Evolutionary conservation across 352 stramenopile genomes (phyloP).

Genomic region (Pythium inflatum): DNA sequence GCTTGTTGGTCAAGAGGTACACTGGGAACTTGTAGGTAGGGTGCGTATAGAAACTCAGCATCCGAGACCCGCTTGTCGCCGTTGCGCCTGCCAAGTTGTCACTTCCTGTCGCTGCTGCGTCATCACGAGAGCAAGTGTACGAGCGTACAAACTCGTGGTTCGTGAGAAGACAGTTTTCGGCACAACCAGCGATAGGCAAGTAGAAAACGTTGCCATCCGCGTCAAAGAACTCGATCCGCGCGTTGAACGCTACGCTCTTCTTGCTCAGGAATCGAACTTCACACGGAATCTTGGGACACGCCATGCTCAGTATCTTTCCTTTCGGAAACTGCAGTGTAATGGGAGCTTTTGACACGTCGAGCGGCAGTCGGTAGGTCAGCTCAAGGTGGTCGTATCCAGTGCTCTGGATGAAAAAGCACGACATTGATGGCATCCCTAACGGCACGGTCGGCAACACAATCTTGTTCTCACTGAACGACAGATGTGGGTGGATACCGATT

Average conservation of each 20-base stretch:
- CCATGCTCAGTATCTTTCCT: conserved; percentile 87
- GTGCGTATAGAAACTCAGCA: conserved; percentile 44
- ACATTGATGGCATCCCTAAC: conserved; percentile 69
- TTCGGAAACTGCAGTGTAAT: conserved; percentile 89
- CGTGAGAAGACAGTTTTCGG: conserved; percentile 93
- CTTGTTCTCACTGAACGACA: conserved; percentile 89
- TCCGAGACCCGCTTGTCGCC: background rate
- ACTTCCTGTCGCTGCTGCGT: background rate
- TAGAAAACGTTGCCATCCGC: conserved; percentile 85
- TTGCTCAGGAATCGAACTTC: conserved; percentile 83
- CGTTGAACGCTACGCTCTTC: conserved; percentile 91
- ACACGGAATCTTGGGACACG: conserved; percentile 76
- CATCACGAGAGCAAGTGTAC: conserved; percentile 24
- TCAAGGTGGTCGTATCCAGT: conserved; percentile 93
- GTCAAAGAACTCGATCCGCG: conserved; percentile 93
- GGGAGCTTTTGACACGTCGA: conserved; percentile 78
- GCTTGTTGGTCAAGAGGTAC: conserved; percentile 55
- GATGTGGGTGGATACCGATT: conserved; percentile 88
- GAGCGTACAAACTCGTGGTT: conserved; percentile 86
- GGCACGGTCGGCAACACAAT: conserved; percentile 91
- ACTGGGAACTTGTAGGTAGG: conserved; percentile 55
- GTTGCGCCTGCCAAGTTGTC: background rate
- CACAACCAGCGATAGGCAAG: conserved; percentile 83
- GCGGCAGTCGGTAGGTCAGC: conserved; percentile 75
- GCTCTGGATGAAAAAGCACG: conserved; percentile 82